Evolutionary conservation across 2,329 filamentous ascomycete species (phyloP), one percentile per base, ranked within the genome.

Genomic region (Tolypocladium ophioglossoides): DNA sequence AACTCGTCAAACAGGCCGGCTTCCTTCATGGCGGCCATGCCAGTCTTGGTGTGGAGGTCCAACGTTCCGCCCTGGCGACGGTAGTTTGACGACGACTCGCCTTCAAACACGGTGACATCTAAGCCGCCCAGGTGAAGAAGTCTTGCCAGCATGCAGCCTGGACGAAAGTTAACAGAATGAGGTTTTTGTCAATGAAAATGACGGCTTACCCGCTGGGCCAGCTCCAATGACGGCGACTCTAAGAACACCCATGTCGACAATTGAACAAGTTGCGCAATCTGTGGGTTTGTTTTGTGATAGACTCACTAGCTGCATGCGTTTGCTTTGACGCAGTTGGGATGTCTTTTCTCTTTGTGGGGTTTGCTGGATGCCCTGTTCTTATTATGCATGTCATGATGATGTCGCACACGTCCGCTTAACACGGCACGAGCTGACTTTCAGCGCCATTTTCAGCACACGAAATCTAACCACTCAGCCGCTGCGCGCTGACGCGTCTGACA

Each of bases 61-160:
- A 84, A 71, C 4, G 69, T 76, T 10, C 79, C 79, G 35, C 79
- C 79, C 61, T 80, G 75, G 7, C 66, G 70, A 44, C 75, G 70
- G 53, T 72, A 72, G 56, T 74, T 59, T n/a, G 72, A 69, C 4
- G 70, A 69, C 9, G 65, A 53, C 32, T 79, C 76, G 48, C 70
- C 67, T 64, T 82, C 76, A 59, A 75, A 84, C 30, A 84, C 65
- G 8, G 71, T 75, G 56, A 73, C 72, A 4, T 74, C 63, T 50
- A 79, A 68, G 50, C 67, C 65, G 54, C 74, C 68, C n/a, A 70
- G 63, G 51, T 76, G 68, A 9, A 84, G 72, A 38, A 83, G 71
- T 22, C 76, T 73, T 41, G 77, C 79, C n/a, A 66, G 51, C 53
- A 62, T 58, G 37, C 64, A 66, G 9, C 64, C 64, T 66, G 20